phyloP scores from a whole-genome alignment of 345 rosid species.

The Acer negundo region DNA sequence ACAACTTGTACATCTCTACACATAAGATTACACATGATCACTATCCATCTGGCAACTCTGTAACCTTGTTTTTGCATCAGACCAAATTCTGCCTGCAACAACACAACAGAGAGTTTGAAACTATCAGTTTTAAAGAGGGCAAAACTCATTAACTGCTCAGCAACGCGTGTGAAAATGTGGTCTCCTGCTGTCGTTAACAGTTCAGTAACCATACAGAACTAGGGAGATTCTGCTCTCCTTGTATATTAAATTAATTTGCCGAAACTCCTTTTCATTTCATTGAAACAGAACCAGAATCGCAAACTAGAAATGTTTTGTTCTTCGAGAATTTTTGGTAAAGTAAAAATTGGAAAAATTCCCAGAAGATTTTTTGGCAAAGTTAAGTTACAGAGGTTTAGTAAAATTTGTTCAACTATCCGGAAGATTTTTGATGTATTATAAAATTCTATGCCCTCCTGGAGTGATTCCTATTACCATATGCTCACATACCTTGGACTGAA shows the following conservation, averaged over 20 bases:
- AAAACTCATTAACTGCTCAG: background rate
- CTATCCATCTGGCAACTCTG: background rate
- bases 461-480: constrained; percentile 10
- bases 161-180: background rate
- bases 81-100: constrained; percentile 21
- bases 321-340: background rate
- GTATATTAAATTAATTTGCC: too few species aligned
- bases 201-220: background rate
- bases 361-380: background rate
- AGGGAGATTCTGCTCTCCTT: background rate
- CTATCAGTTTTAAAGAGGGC: background rate
- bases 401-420: background rate
- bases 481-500: constrained; percentile 30
- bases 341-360: too few species aligned
- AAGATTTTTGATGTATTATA: background rate
- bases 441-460: background rate
- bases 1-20: constrained; percentile 17
- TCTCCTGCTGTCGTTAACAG: background rate
- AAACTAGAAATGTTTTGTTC: background rate
- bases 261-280: background rate
- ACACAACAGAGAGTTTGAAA: background rate
- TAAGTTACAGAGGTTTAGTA: too few species aligned
- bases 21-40: background rate
- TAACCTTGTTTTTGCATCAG: background rate
- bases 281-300: background rate